These are phyloP conservation scores for Boletus fagicola DNA, from an alignment of 768 basidiomycete genomes.

Conservation along the genomic window DNA sequence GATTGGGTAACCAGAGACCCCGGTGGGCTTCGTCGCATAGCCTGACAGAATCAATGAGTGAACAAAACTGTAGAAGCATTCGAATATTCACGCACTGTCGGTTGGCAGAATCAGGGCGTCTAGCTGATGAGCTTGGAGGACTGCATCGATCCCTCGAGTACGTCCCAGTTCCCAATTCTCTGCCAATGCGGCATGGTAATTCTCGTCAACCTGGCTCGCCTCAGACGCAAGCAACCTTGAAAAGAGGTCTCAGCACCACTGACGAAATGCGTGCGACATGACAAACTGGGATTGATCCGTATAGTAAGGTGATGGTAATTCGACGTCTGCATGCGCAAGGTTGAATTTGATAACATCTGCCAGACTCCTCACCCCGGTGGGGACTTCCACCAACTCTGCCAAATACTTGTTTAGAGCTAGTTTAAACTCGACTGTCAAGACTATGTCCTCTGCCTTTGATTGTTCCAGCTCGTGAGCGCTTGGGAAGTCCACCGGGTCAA, in stretches of 20 bases:
- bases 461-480: slow-evolving; percentile 46
- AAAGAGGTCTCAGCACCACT: slow-evolving; percentile 6
- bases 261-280: neutral
- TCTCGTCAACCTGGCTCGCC: slow-evolving; percentile 35
- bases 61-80: neutral
- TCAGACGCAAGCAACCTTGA: slow-evolving; percentile 26
- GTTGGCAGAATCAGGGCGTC: slow-evolving; percentile 55
- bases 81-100: slow-evolving; percentile 25
- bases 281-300: slow-evolving; percentile 37
- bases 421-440: slow-evolving; percentile 59
- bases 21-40: slow-evolving; percentile 36
- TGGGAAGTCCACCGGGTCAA: slow-evolving; percentile 64
- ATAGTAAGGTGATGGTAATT: slow-evolving; percentile 39
- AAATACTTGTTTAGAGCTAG: slow-evolving; percentile 47
- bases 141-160: slow-evolving; percentile 54
- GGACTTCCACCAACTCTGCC: slow-evolving; percentile 46
- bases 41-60: slow-evolving; percentile 10
- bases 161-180: slow-evolving; percentile 49
- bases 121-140: slow-evolving; percentile 43
- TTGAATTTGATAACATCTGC: slow-evolving; percentile 62
- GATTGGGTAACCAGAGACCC: slow-evolving; percentile 65
- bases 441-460: slow-evolving; percentile 54
- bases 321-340: slow-evolving; percentile 47
- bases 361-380: slow-evolving; percentile 56
- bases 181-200: slow-evolving; percentile 45